Conservation (phyloP, 306 rosid species). For the Echinosophora koreensis region DNA sequence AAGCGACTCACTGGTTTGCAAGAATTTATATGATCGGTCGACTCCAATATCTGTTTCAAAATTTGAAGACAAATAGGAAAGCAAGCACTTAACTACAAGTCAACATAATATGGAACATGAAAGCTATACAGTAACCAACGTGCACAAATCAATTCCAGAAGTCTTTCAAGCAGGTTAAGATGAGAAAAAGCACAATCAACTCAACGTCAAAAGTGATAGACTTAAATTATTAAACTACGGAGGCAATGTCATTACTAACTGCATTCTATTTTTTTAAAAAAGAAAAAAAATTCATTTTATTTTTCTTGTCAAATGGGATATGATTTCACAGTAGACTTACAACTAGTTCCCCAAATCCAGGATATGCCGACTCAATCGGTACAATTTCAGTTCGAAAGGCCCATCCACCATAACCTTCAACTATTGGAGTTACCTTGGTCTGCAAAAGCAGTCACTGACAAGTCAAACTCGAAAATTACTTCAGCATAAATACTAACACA, state of each 20-base stretch:
- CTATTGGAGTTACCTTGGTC: conserved; percentile 98
- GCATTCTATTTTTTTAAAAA: not conserved
- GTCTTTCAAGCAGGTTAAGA: conserved; percentile 33
- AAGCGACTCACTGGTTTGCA: conserved; percentile 84
- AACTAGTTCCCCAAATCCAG: conserved; percentile 96
- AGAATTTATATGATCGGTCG: conserved; percentile 94
- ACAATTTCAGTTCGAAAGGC: conserved; percentile 95
- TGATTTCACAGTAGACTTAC: conserved; percentile 66
- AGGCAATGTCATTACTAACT: not conserved
- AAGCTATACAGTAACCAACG: conserved; percentile 30
- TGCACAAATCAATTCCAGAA: conserved; percentile 12
- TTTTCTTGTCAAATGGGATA: conserved; percentile 33
- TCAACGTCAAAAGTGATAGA: not conserved
- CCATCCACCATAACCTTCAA: conserved; percentile 99
- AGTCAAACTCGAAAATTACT: conserved; percentile 50
- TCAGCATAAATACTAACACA: conserved; percentile 18
- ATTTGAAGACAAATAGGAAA: conserved; percentile 34
- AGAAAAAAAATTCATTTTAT: not conserved
- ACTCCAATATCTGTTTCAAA: conserved; percentile 84
- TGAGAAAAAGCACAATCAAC: conserved; percentile 27
- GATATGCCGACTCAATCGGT: conserved; percentile 97
- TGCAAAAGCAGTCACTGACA: conserved; percentile 54
- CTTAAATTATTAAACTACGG: conserved; percentile 5
- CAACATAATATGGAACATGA: conserved; percentile 5
- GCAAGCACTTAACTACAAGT: conserved; percentile 2